Conservation (phyloP, 179 eudicot species). For the Nepenthes alata region DNA sequence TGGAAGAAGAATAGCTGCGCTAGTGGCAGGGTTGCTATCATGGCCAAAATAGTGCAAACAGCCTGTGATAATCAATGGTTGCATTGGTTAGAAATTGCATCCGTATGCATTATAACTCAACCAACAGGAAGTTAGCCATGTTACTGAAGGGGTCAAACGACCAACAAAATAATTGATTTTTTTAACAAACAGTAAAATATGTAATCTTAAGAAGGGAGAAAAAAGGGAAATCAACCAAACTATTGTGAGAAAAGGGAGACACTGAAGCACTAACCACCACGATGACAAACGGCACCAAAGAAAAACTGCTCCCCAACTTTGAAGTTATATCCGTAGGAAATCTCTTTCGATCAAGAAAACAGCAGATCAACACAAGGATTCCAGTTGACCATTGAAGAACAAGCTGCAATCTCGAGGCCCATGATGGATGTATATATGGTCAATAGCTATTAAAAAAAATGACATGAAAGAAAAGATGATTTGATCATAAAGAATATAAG, state of each 20-base stretch:
- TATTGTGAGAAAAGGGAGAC: background rate
- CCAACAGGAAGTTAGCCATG: background rate
- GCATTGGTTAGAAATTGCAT: background rate
- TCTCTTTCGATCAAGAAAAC: conserved; percentile 72
- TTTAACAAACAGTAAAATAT: background rate
- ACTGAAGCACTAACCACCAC: conserved; percentile 65
- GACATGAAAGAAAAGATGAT: conserved; percentile 7
- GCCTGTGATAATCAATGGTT: conserved; percentile 39
- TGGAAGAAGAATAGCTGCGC: conserved; percentile 98
- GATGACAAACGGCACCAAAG: conserved; percentile 66
- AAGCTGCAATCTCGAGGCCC: conserved; percentile 69
- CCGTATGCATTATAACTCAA: background rate
- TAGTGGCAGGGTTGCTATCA: conserved; percentile 88
- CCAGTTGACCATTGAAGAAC: conserved; percentile 98
- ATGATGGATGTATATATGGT: conserved; percentile 15
- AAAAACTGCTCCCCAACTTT: conserved; percentile 95
- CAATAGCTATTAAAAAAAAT: conserved; percentile 4
- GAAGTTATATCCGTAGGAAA: conserved; percentile 55
- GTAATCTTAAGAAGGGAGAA: background rate
- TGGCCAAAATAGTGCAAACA: conserved; percentile 79
- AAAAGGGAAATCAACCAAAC: background rate
- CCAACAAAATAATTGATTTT: too few species aligned
- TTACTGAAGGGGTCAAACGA: too few species aligned
- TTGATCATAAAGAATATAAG: background rate
- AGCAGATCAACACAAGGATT: conserved; percentile 65